Evolutionary conservation across 768 basidiomycete species (phyloP), one percentile per base, ranked within the genome.

Genomic region (Pleurotus tuber-regium): DNA sequence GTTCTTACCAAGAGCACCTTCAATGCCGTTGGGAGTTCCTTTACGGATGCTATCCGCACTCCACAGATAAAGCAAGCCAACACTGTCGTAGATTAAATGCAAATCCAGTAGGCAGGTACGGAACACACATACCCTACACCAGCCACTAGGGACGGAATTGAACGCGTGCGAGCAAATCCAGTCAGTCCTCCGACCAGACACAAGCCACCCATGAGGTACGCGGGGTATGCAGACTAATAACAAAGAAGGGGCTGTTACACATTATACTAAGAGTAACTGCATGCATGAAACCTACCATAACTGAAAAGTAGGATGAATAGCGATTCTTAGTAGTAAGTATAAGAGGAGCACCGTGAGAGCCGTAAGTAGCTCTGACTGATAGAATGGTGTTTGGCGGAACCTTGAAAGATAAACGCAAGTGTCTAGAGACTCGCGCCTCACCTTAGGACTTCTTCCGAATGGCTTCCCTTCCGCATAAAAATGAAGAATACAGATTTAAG

Each of bases 181-280:
- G 84, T 82, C 35, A 88, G 52, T 19, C 91, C 91, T 10, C 91
- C 91, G 35, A 87, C 73, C 57, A 90, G 71, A 65, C 89, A 92
- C 55, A 92, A 71, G 50, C 70, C 77, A 52, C 89, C 87, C 77
- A 91, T 89, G 36, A 80, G 69, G 67, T 83, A 86, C 43, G 89
- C 86, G 60, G 90, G 89, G 70, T 87, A 80, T 36, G 89, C 89
- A 68, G 88, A 90, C 89, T 89, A 59, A n/a, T n/a, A n/a, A n/a
- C n/a, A n/a, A n/a, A n/a, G n/a, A n/a, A n/a, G n/a, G n/a, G n/a
- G n/a, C n/a, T n/a, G n/a, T n/a, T n/a, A n/a, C n/a, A n/a, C n/a
- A n/a, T n/a, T n/a, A n/a, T n/a, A n/a, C n/a, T n/a, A n/a, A n/a
- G n/a, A n/a, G n/a, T n/a, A n/a, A n/a, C n/a, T n/a, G n/a, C n/a